A percentile compares a stretch with the other conserved stretches of the same genome.
phyloP scores from a whole-genome alignment of 106 monocot genomes.

The Platanthera guangdongensis region DNA sequence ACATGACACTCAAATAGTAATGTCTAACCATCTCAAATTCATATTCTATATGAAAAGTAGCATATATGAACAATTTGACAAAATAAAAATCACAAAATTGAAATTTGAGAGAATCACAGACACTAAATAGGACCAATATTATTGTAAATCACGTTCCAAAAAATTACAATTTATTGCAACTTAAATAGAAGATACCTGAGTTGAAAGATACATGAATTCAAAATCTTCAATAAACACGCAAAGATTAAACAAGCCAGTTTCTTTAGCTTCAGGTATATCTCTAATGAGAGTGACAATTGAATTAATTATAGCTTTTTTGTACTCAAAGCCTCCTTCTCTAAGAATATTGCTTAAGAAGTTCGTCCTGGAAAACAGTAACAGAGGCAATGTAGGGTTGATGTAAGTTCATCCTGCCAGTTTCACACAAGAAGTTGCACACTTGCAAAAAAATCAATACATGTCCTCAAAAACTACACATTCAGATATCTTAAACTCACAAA shows the following conservation, averaged over 20 bases:
- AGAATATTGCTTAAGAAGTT: constrained; percentile 99
- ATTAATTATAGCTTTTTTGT: constrained; percentile 98
- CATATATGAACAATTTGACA: neutral
- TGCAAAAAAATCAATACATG: too few species aligned
- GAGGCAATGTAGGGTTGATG: neutral
- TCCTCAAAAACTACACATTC: too few species aligned
- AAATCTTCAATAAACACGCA: constrained; percentile 99
- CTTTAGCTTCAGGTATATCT: constrained; percentile 99
- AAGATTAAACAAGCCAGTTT: constrained; percentile 90
- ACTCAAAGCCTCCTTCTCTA: constrained; percentile 98
- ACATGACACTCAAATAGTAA: neutral
- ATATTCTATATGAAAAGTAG: neutral
- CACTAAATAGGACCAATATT: neutral
- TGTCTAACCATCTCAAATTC: neutral
- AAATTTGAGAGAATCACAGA: neutral
- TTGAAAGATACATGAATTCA: constrained; percentile 96
- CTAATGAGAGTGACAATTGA: constrained; percentile 92
- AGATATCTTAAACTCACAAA: too few species aligned
- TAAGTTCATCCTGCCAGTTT: too few species aligned
- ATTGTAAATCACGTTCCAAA: neutral
- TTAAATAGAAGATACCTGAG: constrained; percentile 55
- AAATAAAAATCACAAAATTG: neutral
- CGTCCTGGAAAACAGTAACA: constrained; percentile 54
- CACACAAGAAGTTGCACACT: too few species aligned
- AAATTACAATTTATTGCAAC: neutral